Conservation (phyloP, 768 basidiomycete genomes). For the Russula olivacea region DNA sequence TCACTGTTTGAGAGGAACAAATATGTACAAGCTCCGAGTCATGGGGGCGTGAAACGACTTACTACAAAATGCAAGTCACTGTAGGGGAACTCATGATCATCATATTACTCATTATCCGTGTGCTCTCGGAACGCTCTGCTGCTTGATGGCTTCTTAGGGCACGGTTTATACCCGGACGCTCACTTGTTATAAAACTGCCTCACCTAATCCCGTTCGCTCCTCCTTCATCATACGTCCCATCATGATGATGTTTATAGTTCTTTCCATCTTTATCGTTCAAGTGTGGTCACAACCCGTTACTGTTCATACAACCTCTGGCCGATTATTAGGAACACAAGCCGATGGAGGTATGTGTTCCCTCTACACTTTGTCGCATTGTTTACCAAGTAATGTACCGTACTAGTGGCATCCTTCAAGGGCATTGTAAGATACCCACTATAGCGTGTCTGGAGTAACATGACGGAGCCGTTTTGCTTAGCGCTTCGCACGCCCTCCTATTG, state of each 20-base stretch:
- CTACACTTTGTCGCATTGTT: neutral
- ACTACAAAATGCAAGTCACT: no score
- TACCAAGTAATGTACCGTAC: neutral
- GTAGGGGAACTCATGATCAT: no score
- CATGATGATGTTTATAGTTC: neutral
- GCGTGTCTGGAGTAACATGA: neutral
- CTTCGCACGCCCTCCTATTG: constrained; percentile 14
- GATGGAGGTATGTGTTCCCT: constrained; percentile 9
- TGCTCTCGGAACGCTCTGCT: no score
- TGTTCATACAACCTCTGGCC: constrained; percentile 10
- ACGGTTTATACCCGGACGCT: neutral
- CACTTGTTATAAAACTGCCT: neutral
- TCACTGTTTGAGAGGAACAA: no score
- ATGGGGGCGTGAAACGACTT: no score
- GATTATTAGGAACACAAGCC: neutral
- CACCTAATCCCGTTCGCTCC: no score
- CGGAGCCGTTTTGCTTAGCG: neutral
- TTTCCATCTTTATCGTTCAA: neutral
- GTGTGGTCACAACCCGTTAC: neutral
- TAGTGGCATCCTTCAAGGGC: constrained; percentile 19
- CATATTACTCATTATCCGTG: no score
- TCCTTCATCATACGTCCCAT: neutral
- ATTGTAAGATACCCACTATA: neutral
- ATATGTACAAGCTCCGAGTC: no score
- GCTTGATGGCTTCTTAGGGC: no score